These are phyloP conservation scores for Fusarium euwallaceae DNA, from an alignment of 2,329 filamentous ascomycete species.

Conservation along the genomic window DNA sequence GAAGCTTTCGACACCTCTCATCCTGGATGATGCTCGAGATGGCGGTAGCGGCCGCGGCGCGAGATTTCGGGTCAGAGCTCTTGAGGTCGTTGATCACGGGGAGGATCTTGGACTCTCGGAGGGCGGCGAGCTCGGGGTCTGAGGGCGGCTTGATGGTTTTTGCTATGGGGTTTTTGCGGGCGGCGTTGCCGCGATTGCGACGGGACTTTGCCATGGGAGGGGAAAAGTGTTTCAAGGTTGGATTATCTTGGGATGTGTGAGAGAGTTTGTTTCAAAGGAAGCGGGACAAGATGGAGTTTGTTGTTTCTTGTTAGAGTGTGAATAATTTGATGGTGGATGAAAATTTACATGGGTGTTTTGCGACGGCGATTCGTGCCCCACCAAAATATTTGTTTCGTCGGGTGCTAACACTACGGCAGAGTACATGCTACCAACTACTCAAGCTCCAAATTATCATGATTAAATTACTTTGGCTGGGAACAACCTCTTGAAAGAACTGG, in stretches of 20 bases:
- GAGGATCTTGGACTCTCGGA: slow-evolving; percentile 73
- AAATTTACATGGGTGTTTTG: slow-evolving; percentile 41
- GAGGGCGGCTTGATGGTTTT: slow-evolving; percentile 72
- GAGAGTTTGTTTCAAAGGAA: background rate
- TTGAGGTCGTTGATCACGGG: slow-evolving; percentile 73
- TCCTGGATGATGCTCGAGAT: slow-evolving; percentile 74
- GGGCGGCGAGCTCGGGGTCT: slow-evolving; percentile 73
- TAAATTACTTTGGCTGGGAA: background rate
- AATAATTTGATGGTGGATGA: slow-evolving; percentile 17
- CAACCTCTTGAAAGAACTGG: background rate
- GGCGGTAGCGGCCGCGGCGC: slow-evolving; percentile 69
- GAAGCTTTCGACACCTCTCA: slow-evolving; percentile 71
- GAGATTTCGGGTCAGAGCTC: slow-evolving; percentile 69
- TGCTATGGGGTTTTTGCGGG: slow-evolving; percentile 67
- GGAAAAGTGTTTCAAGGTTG: background rate
- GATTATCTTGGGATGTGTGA: background rate
- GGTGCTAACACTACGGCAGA: background rate
- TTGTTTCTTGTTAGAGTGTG: background rate
- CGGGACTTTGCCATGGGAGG: slow-evolving; percentile 70
- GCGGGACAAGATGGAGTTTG: background rate
- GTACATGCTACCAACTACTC: background rate
- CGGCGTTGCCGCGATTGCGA: slow-evolving; percentile 63
- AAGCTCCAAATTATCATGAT: background rate
- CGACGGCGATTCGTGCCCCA: slow-evolving; percentile 37
- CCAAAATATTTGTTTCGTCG: slow-evolving; percentile 23